These are phyloP conservation scores for Globisporangium megalacanthum DNA, from an alignment of 352 stramenopile genomes.

Conservation along the genomic window DNA sequence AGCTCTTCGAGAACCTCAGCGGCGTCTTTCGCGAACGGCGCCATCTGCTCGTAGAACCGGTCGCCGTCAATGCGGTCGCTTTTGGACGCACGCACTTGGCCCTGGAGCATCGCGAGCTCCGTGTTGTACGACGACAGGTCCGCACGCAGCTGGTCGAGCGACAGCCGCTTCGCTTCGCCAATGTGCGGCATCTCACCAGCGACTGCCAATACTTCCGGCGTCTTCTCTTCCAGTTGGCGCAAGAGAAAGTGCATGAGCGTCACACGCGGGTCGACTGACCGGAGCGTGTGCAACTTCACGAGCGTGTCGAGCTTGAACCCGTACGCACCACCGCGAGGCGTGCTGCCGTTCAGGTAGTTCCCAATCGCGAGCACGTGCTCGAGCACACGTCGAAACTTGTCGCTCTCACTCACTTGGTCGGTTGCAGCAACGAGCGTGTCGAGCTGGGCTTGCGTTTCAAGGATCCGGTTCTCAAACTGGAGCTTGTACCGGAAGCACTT, in stretches of 20 bases:
- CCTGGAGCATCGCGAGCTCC: slow-evolving; percentile 79
- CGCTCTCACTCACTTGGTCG: slow-evolving; percentile 74
- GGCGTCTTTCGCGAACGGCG: slow-evolving; percentile 73
- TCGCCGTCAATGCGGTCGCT: slow-evolving; percentile 67
- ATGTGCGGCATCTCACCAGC: slow-evolving; percentile 77
- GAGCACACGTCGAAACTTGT: slow-evolving; percentile 73
- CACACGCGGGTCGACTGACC: slow-evolving; percentile 71
- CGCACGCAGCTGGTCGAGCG: slow-evolving; percentile 74
- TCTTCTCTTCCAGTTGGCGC: slow-evolving; percentile 71
- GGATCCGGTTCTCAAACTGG: slow-evolving; percentile 80
- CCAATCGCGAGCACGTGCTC: slow-evolving; percentile 87
- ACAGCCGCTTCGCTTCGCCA: slow-evolving; percentile 68
- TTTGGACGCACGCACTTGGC: slow-evolving; percentile 74
- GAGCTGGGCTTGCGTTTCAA: slow-evolving; percentile 78
- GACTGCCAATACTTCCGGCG: slow-evolving; percentile 72
- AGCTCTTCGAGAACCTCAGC: slow-evolving; percentile 80
- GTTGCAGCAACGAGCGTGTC: slow-evolving; percentile 79
- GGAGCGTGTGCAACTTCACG: slow-evolving; percentile 84
- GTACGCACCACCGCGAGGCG: slow-evolving; percentile 81
- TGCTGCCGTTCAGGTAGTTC: slow-evolving; percentile 92
- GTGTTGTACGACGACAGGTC: slow-evolving; percentile 81
- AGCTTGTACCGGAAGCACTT: slow-evolving; percentile 86
- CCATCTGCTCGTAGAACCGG: slow-evolving; percentile 80
- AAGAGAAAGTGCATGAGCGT: slow-evolving; percentile 83
- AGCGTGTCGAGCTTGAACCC: slow-evolving; percentile 91